phyloP scores from a whole-genome alignment of 441 rosid genomes.

The Pelargonium cotyledonis region DNA sequence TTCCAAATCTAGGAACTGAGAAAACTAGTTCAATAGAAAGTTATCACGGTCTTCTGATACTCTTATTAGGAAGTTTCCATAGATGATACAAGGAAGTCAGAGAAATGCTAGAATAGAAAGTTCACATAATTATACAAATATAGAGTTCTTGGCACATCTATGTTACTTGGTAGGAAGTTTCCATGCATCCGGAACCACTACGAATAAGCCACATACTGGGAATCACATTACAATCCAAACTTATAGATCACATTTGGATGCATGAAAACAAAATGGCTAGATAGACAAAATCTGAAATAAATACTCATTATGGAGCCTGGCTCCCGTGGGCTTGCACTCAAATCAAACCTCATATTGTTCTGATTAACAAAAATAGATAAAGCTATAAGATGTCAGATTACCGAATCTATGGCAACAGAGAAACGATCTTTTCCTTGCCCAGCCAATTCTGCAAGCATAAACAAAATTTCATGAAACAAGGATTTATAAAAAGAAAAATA shows the following conservation, averaged over 20 bases:
- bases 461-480: neutral
- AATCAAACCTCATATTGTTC: neutral
- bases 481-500: too few species aligned
- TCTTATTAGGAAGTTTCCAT: conserved; percentile 14
- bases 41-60: too few species aligned
- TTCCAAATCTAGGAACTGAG: too few species aligned
- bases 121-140: neutral
- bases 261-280: neutral
- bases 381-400: conserved; percentile 22
- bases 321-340: neutral
- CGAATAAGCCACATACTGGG: too few species aligned
- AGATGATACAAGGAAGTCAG: conserved; percentile 9
- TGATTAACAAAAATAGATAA: neutral
- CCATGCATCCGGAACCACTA: neutral
- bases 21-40: too few species aligned
- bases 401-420: conserved; percentile 71
- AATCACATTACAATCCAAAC: neutral
- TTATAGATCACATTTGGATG: neutral
- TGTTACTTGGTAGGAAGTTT: conserved; percentile 10
- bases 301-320: neutral
- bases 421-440: conserved; percentile 52
- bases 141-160: conserved; percentile 11
- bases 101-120: neutral
- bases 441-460: conserved; percentile 36
- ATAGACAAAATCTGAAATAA: neutral